These are phyloP conservation scores for Bipolaris cookei DNA, from an alignment of 2,329 filamentous ascomycete genomes.

Conservation along the genomic window DNA sequence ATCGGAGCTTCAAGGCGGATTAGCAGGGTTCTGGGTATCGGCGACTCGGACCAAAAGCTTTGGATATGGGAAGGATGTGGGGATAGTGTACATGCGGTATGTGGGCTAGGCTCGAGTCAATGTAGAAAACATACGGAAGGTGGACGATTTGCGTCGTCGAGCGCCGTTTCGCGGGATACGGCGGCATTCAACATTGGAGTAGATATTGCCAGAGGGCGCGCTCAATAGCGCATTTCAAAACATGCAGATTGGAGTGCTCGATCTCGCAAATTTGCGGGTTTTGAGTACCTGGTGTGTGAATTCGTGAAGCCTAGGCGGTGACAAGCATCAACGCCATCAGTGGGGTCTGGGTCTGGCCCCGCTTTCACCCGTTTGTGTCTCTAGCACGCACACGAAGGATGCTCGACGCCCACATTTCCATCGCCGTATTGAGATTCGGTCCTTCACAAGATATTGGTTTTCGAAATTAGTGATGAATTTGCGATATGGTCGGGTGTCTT, in stretches of 20 bases:
- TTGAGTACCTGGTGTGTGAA: slow-evolving; percentile 4
- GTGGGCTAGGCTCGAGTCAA: slow-evolving; percentile 5
- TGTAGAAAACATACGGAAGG: slow-evolving; percentile 10
- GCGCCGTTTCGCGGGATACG: not conserved
- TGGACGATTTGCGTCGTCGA: not conserved
- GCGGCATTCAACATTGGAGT: not conserved
- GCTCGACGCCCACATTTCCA: not conserved
- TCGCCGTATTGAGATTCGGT: not conserved
- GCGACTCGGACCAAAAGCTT: not conserved
- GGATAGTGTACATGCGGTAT: slow-evolving; percentile 4
- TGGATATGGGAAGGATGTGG: slow-evolving; percentile 1
- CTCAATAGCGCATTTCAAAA: not conserved
- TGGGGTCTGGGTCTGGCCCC: slow-evolving; percentile 6
- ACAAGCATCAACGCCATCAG: slow-evolving; percentile 9
- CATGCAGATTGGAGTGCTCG: not conserved
- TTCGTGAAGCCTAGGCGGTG: slow-evolving; percentile 8
- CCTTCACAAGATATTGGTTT: not conserved
- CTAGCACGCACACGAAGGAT: not conserved
- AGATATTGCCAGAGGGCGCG: not conserved
- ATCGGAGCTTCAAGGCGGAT: slow-evolving; percentile 29
- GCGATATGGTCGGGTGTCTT: not conserved
- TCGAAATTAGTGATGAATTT: not conserved
- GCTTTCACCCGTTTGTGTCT: not conserved
- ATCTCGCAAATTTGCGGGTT: not conserved
- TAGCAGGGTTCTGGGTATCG: slow-evolving; percentile 1